Conservation (phyloP, 805 yeast genomes). For the Myxozyma lipomycoides region DNA sequence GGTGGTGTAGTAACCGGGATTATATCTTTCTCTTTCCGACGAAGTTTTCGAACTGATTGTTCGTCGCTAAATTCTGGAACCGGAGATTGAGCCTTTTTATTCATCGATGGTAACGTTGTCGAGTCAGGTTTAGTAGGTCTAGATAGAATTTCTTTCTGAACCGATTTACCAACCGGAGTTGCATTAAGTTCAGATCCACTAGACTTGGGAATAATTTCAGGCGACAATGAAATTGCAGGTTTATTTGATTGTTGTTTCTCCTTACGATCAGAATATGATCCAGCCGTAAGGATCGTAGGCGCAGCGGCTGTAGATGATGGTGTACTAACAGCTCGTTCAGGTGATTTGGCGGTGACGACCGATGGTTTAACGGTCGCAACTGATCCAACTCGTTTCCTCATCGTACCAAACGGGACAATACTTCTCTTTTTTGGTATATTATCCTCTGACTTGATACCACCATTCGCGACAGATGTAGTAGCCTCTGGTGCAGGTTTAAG, state of each 20-base stretch:
- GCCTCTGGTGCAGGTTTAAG: neutral
- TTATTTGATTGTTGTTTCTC: no score
- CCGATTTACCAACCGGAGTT: no score
- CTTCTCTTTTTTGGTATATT: neutral
- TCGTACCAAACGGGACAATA: neutral
- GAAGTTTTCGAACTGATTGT: no score
- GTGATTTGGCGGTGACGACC: neutral
- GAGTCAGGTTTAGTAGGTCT: no score
- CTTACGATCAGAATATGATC: neutral
- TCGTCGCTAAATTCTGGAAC: no score
- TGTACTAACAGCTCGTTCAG: neutral
- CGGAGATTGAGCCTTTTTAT: no score
- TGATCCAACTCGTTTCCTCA: neutral
- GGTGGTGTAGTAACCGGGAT: neutral
- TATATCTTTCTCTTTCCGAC: no score
- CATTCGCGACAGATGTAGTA: neutral
- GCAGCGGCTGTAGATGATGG: neutral
- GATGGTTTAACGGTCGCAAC: neutral
- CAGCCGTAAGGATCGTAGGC: neutral
- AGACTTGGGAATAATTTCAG: no score
- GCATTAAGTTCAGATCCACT: no score
- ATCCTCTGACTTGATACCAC: neutral
- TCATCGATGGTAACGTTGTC: no score
- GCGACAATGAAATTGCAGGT: no score
- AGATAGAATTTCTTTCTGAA: no score